Evolutionary conservation across 495 filamentous ascomycete genomes (phyloP).

Genomic region (Penicillium bovifimosum): DNA sequence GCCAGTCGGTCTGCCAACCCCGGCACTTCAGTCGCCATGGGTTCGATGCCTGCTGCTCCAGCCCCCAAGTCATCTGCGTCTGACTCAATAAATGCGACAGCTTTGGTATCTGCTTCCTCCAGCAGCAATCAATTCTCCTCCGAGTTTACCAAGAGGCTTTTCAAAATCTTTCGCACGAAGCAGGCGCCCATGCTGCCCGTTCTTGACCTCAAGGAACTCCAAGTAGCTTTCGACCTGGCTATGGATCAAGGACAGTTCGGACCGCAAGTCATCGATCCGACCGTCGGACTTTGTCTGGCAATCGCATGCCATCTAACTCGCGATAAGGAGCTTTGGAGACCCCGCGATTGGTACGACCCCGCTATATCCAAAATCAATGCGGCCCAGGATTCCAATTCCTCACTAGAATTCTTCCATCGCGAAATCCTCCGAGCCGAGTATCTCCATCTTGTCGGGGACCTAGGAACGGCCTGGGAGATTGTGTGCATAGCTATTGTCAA

Average conservation of each 20-base stretch:
- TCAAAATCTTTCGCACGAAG: background rate
- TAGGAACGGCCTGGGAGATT: constrained; percentile 8
- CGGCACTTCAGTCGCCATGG: background rate
- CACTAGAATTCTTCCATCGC: constrained; percentile 1
- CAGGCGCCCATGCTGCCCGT: background rate
- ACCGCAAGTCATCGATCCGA: background rate
- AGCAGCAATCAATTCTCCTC: background rate
- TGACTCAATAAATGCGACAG: background rate
- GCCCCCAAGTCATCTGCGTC: background rate
- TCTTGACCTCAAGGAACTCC: background rate
- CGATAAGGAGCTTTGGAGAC: background rate
- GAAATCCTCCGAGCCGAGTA: constrained; percentile 16
- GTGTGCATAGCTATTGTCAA: constrained; percentile 5
- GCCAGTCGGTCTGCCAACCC: background rate
- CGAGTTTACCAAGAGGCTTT: background rate
- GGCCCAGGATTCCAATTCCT: background rate
- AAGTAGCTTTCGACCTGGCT: background rate
- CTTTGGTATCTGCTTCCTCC: background rate
- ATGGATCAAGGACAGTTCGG: background rate
- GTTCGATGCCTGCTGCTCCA: background rate
- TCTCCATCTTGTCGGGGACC: constrained; percentile 11
- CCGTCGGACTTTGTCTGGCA: background rate
- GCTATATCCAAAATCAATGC: background rate
- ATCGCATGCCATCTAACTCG: background rate
- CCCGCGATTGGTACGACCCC: background rate